These are phyloP conservation scores for Fusarium sp. DNA, from an alignment of 2,329 filamentous ascomycete genomes.

Conservation along the genomic window DNA sequence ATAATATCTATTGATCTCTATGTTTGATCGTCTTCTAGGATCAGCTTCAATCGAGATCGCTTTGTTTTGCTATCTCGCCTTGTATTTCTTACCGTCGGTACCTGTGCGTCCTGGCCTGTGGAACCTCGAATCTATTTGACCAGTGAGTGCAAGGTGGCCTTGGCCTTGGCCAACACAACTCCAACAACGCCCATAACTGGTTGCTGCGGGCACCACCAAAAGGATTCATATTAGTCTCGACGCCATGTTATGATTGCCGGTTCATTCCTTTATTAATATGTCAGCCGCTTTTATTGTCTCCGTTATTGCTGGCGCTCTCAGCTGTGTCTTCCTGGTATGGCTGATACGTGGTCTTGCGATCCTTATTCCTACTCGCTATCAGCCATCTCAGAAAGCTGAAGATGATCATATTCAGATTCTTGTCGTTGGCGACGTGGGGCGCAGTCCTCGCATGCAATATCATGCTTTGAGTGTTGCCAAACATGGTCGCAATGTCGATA, in stretches of 20 bases:
- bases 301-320: conserved; percentile 48
- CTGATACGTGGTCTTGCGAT: conserved; percentile 35
- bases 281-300: conserved; percentile 47
- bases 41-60: conserved; percentile 17
- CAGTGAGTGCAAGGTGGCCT: conserved; percentile 32
- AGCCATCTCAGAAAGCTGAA: conserved; percentile 46
- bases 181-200: neutral
- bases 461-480: conserved; percentile 92
- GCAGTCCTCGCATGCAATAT: conserved; percentile 98
- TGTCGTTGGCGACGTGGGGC: conserved; percentile 93
- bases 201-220: conserved; percentile 7
- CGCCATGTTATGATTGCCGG: conserved; percentile 19
- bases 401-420: conserved; percentile 76
- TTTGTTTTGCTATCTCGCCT: conserved; percentile 4
- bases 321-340: conserved; percentile 46
- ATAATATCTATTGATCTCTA: neutral
- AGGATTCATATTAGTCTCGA: conserved; percentile 9
- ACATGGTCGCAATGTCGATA: conserved; percentile 80
- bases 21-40: conserved; percentile 33
- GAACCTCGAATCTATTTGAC: conserved; percentile 16
- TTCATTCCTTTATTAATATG: conserved; percentile 25
- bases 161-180: conserved; percentile 19
- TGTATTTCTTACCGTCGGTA: conserved; percentile 5
- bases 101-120: conserved; percentile 23
- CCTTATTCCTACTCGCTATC: conserved; percentile 49